These are phyloP conservation scores for Clavariopsis aquatica DNA, from an alignment of 495 filamentous ascomycete species.

Conservation along the genomic window DNA sequence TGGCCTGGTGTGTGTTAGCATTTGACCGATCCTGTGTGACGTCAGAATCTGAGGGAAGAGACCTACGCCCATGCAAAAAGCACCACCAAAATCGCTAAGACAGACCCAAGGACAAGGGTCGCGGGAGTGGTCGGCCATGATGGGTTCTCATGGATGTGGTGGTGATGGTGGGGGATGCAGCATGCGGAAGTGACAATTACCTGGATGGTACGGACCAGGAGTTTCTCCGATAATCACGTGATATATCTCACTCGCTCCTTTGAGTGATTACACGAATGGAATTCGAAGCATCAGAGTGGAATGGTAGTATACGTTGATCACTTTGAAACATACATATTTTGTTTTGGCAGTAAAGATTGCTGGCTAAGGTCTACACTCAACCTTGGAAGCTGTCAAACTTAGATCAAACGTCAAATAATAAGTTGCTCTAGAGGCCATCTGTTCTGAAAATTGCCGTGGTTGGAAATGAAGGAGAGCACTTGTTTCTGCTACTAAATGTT, in stretches of 20 bases:
- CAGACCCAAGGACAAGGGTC: conserved; percentile 96
- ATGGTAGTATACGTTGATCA: no score
- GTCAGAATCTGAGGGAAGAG: background rate
- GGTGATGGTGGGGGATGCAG: conserved; percentile 5
- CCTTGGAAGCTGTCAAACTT: no score
- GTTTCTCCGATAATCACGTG: conserved; percentile 1
- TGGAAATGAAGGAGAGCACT: no score
- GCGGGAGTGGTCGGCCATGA: conserved; percentile 73
- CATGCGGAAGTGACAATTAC: background rate
- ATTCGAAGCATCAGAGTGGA: no score
- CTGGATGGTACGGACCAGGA: background rate
- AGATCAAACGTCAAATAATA: no score
- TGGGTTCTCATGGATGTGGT: conserved; percentile 1
- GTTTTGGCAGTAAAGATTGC: no score
- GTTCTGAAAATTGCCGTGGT: no score
- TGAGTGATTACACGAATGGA: background rate
- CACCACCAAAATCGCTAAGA: conserved; percentile 94
- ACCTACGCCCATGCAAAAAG: conserved; percentile 91
- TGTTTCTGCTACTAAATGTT: no score
- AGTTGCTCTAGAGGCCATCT: no score
- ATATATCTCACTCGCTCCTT: background rate
- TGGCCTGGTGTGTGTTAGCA: conserved; percentile 57
- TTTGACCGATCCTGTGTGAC: background rate
- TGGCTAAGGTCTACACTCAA: no score
- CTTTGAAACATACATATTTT: no score